These are phyloP conservation scores for Claviceps sp. DNA, from an alignment of 2,329 filamentous ascomycete species.

Conservation along the genomic window DNA sequence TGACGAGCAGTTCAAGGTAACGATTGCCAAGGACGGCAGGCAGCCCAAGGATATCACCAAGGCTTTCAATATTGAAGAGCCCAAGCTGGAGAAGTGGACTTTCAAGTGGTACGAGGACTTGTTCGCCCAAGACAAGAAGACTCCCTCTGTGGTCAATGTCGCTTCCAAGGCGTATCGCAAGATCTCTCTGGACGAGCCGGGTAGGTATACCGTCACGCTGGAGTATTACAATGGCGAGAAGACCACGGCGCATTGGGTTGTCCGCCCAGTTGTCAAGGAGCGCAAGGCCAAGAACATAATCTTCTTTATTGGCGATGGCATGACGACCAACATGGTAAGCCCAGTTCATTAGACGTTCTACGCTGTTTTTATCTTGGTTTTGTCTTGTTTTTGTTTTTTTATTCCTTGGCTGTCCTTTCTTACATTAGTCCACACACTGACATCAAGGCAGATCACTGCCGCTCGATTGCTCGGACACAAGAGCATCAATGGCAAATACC, in stretches of 20 bases:
- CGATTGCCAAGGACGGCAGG: constrained; percentile 51
- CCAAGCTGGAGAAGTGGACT: constrained; percentile 65
- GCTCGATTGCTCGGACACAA: constrained; percentile 72
- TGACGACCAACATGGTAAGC: constrained; percentile 56
- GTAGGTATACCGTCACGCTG: constrained; percentile 64
- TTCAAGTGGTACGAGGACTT: constrained; percentile 80
- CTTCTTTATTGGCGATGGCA: constrained; percentile 66
- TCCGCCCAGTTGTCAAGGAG: constrained; percentile 54
- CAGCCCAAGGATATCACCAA: constrained; percentile 41
- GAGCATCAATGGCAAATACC: constrained; percentile 73
- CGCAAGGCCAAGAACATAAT: constrained; percentile 77
- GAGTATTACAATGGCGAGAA: constrained; percentile 60
- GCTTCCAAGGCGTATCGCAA: constrained; percentile 66
- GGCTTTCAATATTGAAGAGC: constrained; percentile 59
- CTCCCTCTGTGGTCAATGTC: constrained; percentile 63
- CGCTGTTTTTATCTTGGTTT: background rate
- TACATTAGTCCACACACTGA: background rate
- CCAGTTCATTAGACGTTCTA: accelerated
- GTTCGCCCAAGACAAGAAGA: constrained; percentile 59
- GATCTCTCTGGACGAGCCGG: constrained; percentile 64
- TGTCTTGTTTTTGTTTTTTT: background rate
- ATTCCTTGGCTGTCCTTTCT: background rate
- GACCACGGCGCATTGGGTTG: constrained; percentile 64
- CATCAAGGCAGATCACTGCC: constrained; percentile 45
- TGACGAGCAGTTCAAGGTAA: constrained; percentile 64